Percentiles rank a stretch among this genome's conserved stretches.
Conservation (phyloP, 208 protist species). For the Leishmania turanica region DNA sequence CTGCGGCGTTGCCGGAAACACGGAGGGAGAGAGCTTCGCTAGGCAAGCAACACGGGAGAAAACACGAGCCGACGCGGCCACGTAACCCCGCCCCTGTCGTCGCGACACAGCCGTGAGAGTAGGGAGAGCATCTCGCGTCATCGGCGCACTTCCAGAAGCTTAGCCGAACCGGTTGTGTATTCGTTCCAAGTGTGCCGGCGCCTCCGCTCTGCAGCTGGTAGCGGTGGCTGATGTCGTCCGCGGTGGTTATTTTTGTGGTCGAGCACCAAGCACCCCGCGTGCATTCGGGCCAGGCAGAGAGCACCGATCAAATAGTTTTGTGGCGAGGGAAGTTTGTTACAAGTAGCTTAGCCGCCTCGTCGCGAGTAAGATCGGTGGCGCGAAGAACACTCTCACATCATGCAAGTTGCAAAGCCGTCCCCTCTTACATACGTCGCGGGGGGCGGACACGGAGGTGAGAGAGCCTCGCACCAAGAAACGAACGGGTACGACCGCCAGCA, state of each 20-base stretch:
- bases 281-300: neutral
- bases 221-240: neutral
- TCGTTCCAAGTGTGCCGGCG: neutral
- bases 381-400: neutral
- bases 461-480: neutral
- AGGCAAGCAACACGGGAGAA: neutral
- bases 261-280: neutral
- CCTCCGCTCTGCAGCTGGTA: neutral
- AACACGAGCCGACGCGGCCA: neutral
- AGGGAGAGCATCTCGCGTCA: neutral
- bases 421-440: neutral
- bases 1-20: neutral
- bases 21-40: too few species aligned
- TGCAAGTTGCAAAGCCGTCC: neutral
- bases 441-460: neutral
- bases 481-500: too few species aligned
- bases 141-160: neutral
- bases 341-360: neutral
- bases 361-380: neutral
- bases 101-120: neutral
- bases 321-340: too few species aligned
- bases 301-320: neutral
- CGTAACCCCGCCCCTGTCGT: neutral
- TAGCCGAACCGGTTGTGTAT: neutral
- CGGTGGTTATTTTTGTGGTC: neutral